Evolutionary conservation across 2,329 filamentous ascomycete genomes (phyloP).

Genomic region (Aspergillus pseudoterreus): DNA sequence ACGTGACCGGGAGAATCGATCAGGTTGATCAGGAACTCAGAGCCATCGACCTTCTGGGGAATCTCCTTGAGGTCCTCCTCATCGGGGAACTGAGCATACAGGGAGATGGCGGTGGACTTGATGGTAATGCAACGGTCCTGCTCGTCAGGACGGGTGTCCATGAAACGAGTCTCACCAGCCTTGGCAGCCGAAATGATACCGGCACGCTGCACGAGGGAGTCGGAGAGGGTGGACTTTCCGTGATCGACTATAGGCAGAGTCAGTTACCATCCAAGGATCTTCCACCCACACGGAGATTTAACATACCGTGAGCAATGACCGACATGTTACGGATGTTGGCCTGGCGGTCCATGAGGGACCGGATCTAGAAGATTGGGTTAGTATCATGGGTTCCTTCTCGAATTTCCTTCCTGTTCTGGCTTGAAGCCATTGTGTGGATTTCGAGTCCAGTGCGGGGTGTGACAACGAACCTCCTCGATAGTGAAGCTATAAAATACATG

Average conservation of each 20-base stretch:
- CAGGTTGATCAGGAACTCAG: conserved; percentile 99
- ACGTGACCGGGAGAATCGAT: conserved; percentile 99
- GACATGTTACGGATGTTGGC: conserved; percentile 89
- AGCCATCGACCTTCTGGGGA: conserved; percentile 79
- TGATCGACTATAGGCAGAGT: conserved; percentile 68
- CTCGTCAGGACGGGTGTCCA: conserved; percentile 94
- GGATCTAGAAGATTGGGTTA: conserved; percentile 36
- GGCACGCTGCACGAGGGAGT: conserved; percentile 97
- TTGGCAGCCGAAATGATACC: conserved; percentile 99
- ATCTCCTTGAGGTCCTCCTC: conserved; percentile 93
- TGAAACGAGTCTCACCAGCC: conserved; percentile 92
- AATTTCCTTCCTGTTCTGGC: not conserved
- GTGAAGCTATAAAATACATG: conserved; percentile 71
- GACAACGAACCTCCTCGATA: conserved; percentile 71
- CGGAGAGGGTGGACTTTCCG: conserved; percentile 99
- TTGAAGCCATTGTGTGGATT: not conserved
- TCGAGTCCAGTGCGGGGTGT: conserved; percentile 5
- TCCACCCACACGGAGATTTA: not conserved
- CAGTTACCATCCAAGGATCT: not conserved
- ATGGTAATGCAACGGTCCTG: conserved; percentile 99
- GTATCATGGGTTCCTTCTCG: not conserved
- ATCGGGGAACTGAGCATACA: conserved; percentile 80
- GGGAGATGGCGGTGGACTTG: conserved; percentile 99
- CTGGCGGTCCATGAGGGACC: conserved; percentile 47
- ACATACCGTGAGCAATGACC: conserved; percentile 93